These are phyloP conservation scores for Nakaseomyces uthaithaninus DNA, from an alignment of 1,139 yeast genomes.

Conservation along the genomic window DNA sequence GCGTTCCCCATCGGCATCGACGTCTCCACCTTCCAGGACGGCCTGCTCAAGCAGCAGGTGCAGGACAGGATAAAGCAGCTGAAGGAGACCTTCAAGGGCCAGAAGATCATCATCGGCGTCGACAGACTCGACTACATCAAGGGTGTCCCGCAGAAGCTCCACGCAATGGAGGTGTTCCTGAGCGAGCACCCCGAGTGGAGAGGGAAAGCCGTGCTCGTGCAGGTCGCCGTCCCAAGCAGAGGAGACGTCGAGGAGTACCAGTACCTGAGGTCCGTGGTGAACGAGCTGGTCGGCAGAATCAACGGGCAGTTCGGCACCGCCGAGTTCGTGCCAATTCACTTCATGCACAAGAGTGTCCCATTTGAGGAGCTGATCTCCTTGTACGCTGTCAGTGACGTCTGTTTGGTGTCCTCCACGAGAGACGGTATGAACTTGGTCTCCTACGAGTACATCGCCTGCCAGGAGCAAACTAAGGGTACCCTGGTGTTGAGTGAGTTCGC, in stretches of 20 bases:
- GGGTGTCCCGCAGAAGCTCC: constrained; percentile 95
- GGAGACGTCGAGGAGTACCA: constrained; percentile 99
- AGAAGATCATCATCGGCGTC: constrained; percentile 88
- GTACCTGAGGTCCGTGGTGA: constrained; percentile 83
- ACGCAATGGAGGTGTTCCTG: constrained; percentile 87
- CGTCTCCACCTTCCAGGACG: constrained; percentile 81
- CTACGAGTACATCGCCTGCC: constrained; percentile 95
- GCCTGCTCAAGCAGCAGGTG: constrained; percentile 58
- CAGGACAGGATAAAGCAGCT: constrained; percentile 56
- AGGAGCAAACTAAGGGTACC: constrained; percentile 76
- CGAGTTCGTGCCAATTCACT: constrained; percentile 96
- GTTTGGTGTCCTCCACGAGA: constrained; percentile 87
- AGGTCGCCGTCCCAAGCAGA: constrained; percentile 95
- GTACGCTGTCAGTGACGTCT: constrained; percentile 79
- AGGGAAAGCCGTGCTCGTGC: constrained; percentile 91
- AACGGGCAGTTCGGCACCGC: constrained; percentile 95
- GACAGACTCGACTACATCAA: constrained; percentile 93
- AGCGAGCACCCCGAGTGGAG: constrained; percentile 97
- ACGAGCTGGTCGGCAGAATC: constrained; percentile 92
- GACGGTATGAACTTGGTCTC: constrained; percentile 98
- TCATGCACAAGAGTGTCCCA: constrained; percentile 84
- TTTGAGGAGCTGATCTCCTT: constrained; percentile 87
- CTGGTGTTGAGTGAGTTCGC: constrained; percentile 88
- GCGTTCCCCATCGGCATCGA: constrained; percentile 99
- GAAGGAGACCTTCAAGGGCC: constrained; percentile 52